Percentiles rank a stretch among this genome's conserved stretches.
Evolutionary conservation across 108 stramenopile species (phyloP).

Genomic region (Parmales sp.): DNA sequence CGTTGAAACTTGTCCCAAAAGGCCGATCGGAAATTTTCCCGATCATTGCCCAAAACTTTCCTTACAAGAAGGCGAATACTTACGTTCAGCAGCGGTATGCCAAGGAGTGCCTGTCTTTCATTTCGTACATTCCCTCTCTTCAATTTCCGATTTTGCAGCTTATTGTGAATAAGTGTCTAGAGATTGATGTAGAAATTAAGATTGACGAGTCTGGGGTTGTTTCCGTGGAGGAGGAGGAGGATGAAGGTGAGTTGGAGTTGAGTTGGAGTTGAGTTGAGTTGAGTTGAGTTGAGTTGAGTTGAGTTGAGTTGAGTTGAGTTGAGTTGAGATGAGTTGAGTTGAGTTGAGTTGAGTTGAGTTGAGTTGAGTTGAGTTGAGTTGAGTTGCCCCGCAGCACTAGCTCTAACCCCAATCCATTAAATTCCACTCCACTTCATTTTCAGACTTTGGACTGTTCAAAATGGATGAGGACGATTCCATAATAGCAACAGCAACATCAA

Average conservation of each 20-base stretch:
- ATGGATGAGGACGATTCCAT: too few relatives aligned
- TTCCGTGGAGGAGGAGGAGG: slow-evolving; percentile 41
- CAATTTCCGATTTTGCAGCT: slow-evolving; percentile 43
- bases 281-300: too few relatives aligned
- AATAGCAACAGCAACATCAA: too few relatives aligned
- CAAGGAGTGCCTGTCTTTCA: slow-evolving; percentile 27
- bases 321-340: too few relatives aligned
- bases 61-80: slow-evolving; percentile 26
- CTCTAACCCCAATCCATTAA: too few relatives aligned
- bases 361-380: too few relatives aligned
- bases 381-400: too few relatives aligned
- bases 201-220: slow-evolving; percentile 76
- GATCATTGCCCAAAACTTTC: slow-evolving; percentile 29
- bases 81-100: slow-evolving; percentile 32
- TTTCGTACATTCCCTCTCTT: slow-evolving; percentile 24
- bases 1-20: slow-evolving; percentile 18
- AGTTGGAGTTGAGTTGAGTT: too few relatives aligned
- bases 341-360: too few relatives aligned
- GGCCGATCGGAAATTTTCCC: slow-evolving; percentile 29
- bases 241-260: slow-evolving; percentile 13
- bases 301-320: too few relatives aligned
- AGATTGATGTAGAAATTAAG: slow-evolving; percentile 95
- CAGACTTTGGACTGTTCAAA: too few relatives aligned
- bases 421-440: too few relatives aligned
- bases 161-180: slow-evolving; percentile 74